Conservation (phyloP, 2,329 filamentous ascomycete genomes). For the Paraphaeosphaeria minitans region DNA sequence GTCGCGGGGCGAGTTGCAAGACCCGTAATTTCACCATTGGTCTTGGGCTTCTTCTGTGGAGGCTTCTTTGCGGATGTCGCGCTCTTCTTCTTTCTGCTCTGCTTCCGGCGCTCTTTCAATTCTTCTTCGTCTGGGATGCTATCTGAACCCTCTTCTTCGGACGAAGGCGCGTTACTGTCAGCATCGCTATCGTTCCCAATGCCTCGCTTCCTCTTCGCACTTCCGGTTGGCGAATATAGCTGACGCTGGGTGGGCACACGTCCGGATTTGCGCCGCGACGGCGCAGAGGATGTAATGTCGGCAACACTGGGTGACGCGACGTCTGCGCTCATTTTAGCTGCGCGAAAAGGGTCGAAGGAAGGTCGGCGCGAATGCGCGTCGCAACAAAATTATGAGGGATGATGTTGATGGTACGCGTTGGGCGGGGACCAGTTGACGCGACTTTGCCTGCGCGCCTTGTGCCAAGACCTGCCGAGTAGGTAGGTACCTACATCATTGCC, state of each 20-base stretch:
- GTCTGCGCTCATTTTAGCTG: conserved; percentile 39
- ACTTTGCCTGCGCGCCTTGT: conserved; percentile 8
- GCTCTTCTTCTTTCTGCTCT: conserved; percentile 39
- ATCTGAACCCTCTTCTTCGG: conserved; percentile 37
- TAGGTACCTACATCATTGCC: conserved; percentile 10
- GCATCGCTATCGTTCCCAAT: conserved; percentile 37
- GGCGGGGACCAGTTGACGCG: conserved; percentile 6
- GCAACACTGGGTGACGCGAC: conserved; percentile 30
- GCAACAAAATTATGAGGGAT: conserved; percentile 3
- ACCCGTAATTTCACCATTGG: conserved; percentile 55
- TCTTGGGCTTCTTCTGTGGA: conserved; percentile 60
- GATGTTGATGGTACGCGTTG: conserved; percentile 12
- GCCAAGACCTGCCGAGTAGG: conserved; percentile 10
- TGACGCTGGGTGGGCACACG: conserved; percentile 48
- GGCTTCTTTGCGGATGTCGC: conserved; percentile 45
- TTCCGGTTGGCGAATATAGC: conserved; percentile 37
- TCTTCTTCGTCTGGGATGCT: conserved; percentile 48
- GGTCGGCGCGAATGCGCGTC: conserved; percentile 10
- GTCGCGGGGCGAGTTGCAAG: conserved; percentile 60
- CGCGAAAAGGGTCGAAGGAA: conserved; percentile 13
- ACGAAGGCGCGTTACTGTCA: conserved; percentile 30
- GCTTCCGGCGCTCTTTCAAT: conserved; percentile 41
- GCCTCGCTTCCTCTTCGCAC: conserved; percentile 45
- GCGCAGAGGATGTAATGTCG: conserved; percentile 33
- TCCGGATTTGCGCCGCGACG: conserved; percentile 48